Conservation (phyloP, 2,329 filamentous ascomycete genomes). For the Monilinia vaccinii-corymbosi region DNA sequence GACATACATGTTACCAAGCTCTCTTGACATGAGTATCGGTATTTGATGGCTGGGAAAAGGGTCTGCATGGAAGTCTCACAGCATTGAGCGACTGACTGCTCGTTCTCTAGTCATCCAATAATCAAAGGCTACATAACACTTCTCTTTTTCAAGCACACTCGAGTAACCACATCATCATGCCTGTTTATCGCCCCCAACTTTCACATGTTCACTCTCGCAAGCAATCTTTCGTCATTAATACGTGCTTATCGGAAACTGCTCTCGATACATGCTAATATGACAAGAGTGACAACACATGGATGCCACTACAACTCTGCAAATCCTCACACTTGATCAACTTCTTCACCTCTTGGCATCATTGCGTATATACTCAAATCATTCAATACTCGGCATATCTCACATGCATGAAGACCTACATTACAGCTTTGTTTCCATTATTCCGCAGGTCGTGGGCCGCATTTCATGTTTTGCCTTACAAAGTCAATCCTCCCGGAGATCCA, state of each 20-base stretch:
- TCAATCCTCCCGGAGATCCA: background rate
- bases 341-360: background rate
- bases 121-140: background rate
- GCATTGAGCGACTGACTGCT: background rate
- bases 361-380: background rate
- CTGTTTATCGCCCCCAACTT: constrained; percentile 1
- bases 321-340: background rate
- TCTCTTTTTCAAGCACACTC: background rate
- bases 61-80: constrained; percentile 1
- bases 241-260: background rate
- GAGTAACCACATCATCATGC: background rate
- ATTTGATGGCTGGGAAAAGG: constrained; percentile 3
- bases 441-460: background rate
- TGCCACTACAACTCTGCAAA: background rate
- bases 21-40: background rate
- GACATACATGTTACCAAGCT: background rate
- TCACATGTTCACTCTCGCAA: background rate
- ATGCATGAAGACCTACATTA: background rate
- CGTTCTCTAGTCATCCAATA: background rate
- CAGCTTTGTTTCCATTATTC: background rate
- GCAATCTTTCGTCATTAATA: background rate
- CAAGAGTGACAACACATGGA: background rate
- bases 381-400: background rate
- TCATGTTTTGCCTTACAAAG: background rate
- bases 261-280: background rate